Base-by-base conservation (phyloP, 2,329 filamentous ascomycete species). In the Boeremia exigua region DNA sequence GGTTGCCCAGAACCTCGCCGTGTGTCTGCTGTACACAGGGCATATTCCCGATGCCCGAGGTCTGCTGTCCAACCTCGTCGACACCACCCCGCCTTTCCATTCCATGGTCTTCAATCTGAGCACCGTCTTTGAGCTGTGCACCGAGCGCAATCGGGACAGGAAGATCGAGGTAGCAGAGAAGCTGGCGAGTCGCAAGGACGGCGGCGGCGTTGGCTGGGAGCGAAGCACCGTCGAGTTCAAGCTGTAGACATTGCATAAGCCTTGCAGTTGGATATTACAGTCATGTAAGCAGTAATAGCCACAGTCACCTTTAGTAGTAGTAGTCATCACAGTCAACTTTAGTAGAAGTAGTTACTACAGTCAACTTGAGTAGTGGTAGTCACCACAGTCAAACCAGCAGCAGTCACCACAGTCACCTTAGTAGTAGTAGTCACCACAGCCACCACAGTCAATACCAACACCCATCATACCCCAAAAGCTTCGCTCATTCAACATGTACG, bases 41-140 rank as follows among this genome's bases (percentile, higher is more conserved):
- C 82, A 82, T 51, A 87, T 97, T 73, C 45, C 69, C 0, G 70
- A 75, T 82, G 89, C 91, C 0, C 85, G 86, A 12, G 75, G 80
- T 11, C 76, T 90, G 1, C 79, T 97, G 3, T 88, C 94, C 67
- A 76, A 78, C 0, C 77, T 96, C 10, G 80, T 92, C 0, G 81
- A 85, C 3, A 73, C 79, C 0, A 85, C 87, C 0, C 59, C 65
- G 9, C 67, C 75, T 0, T 97, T 94, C 54, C 88, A 90, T 60
- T 90, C 90, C 0, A 78, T 96, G 2, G 84, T 96, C 0, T 96
- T 97, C 77, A 98, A 98, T 72, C 77, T 99, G 11, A 87, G 88
- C 10, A 98, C 94, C 0, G 86, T 96, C 66, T 98, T 96, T 72
- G 95, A 98, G 76, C 82, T 98, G 7, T 95, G 90, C 71, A 93